These are phyloP conservation scores for Begonia fuchsioides DNA, from an alignment of 306 rosid genomes.

Conservation along the genomic window DNA sequence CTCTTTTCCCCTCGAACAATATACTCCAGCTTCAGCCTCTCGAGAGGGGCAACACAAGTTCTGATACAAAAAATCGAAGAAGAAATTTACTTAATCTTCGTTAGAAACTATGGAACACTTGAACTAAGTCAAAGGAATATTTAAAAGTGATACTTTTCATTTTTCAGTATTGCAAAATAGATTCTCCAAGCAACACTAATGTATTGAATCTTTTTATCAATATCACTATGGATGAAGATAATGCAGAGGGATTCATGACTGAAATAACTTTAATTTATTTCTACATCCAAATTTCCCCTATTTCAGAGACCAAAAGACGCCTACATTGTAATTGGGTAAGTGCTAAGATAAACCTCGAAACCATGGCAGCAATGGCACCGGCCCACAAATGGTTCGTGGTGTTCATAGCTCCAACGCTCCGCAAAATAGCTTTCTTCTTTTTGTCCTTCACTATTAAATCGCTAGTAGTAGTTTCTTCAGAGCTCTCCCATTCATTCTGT, in stretches of 20 bases:
- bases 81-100: not conserved
- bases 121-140: too few species aligned
- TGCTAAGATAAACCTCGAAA: conserved; percentile 50
- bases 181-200: too few species aligned
- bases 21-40: conserved; percentile 94
- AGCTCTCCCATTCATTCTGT: conserved; percentile 31
- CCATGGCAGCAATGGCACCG: conserved; percentile 98
- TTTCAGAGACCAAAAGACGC: too few species aligned
- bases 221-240: too few species aligned
- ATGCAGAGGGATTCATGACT: too few species aligned
- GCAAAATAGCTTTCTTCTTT: conserved; percentile 24
- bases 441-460: conserved; percentile 17
- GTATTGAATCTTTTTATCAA: too few species aligned
- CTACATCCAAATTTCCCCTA: too few species aligned
- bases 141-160: too few species aligned
- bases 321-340: too few species aligned
- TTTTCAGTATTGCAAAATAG: too few species aligned
- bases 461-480: conserved; percentile 18
- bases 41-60: conserved; percentile 93
- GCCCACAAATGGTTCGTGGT: conserved; percentile 89
- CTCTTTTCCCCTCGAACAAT: conserved; percentile 74
- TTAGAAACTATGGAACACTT: conserved; percentile 1
- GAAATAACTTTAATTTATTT: too few species aligned
- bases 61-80: conserved; percentile 21
- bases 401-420: conserved; percentile 50